Evolutionary conservation across 2,329 filamentous ascomycete species (phyloP), one percentile per base, ranked within the genome.

Genomic region (Fusarium sp.): DNA sequence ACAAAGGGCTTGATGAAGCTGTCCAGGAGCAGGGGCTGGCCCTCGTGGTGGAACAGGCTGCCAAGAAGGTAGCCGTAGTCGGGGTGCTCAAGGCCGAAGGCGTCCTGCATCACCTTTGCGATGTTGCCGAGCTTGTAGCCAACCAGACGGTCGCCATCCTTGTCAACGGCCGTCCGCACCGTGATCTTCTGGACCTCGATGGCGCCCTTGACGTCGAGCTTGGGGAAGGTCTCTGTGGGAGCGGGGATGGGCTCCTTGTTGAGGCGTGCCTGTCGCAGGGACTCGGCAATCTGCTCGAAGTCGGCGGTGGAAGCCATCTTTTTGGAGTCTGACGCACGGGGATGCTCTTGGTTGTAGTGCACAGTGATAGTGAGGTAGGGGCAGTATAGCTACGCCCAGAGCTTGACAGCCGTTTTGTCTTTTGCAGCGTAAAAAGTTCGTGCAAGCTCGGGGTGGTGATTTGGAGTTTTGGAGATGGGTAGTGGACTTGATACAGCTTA

Each of bases 41-140:
- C 75, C 51, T 77, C 74, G 48, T 76, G 74, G 12, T 58, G 16
- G 60, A 76, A 77, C 34, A 62, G 62, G 23, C 72, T 76, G 18
- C 67, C 70, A 4, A 76, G 59, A 8, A 75, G 62, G 64, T 74
- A 76, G 37, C 75, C 74, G 27, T 77, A 75, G 50, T 76, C 75
- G 7, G 75, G 75, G 28, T 74, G 71, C 47, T 75, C 75, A 9
- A 77, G 66, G 4, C 74, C 73, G 46, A 76, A 76, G 11, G 75
- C 75, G 18, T 70, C 73, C 50, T 76, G 75, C 74, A 76, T 77
- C 30, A 76, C 75, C 57, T 76, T 76, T n/a, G 72, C 75, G 51
- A 77, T 75, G 56, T 77, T 76, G 44, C 75, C 71, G n/a, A 76
- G 70, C 60, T 76, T 75, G 60, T 75, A 75, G n/a, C 70, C 73